These are phyloP conservation scores for Plasmodium gaboni DNA, from an alignment of 169 alveolate genomes.

Conservation along the genomic window DNA sequence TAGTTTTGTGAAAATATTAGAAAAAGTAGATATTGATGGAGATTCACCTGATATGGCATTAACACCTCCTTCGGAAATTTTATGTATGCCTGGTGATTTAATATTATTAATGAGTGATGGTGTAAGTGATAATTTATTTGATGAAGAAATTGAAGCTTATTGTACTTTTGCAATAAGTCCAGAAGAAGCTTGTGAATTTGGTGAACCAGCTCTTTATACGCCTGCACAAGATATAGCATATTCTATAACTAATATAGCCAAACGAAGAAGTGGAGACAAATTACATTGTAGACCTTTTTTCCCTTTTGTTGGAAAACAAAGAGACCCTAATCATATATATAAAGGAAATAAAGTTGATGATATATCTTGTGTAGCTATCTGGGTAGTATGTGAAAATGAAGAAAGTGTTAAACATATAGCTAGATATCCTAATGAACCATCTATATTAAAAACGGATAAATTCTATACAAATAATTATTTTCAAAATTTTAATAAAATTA, in stretches of 20 bases:
- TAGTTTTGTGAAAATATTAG: slow-evolving; percentile 78
- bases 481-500: slow-evolving; percentile 61
- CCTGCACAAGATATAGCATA: slow-evolving; percentile 79
- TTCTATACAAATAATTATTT: slow-evolving; percentile 53
- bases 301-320: slow-evolving; percentile 44
- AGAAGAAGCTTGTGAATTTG: slow-evolving; percentile 80
- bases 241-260: slow-evolving; percentile 77
- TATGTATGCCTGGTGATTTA: slow-evolving; percentile 83
- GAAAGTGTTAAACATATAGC: slow-evolving; percentile 53
- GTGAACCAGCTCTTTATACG: slow-evolving; percentile 57
- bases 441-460: slow-evolving; percentile 55
- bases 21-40: slow-evolving; percentile 81
- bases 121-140: slow-evolving; percentile 82
- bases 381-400: slow-evolving; percentile 82
- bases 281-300: slow-evolving; percentile 66
- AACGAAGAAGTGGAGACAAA: slow-evolving; percentile 75
- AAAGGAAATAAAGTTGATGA: slow-evolving; percentile 81
- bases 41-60: slow-evolving; percentile 81
- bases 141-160: slow-evolving; percentile 81
- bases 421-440: slow-evolving; percentile 47
- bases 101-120: slow-evolving; percentile 82
- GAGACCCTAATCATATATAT: slow-evolving; percentile 45
- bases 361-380: slow-evolving; percentile 82
- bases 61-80: slow-evolving; percentile 78
- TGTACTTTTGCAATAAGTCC: slow-evolving; percentile 83